Conservation (phyloP, 2,329 filamentous ascomycete species). For the Endocalyx cinctus region DNA sequence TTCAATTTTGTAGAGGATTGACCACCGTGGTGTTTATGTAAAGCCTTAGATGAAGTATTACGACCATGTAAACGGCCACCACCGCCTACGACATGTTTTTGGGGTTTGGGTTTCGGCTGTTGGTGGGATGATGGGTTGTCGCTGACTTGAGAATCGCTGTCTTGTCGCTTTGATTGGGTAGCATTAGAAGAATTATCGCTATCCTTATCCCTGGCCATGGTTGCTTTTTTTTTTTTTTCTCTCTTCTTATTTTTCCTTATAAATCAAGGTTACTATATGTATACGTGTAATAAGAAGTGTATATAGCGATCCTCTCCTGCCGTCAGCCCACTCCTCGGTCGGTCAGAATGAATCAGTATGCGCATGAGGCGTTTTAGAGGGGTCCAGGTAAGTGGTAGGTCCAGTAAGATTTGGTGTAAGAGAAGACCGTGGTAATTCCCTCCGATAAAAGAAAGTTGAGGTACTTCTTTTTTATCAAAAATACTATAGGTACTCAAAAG, state of each 20-base stretch:
- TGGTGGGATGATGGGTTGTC: conserved; percentile 26
- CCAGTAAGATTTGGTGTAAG: no score
- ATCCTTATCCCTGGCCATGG: conserved; percentile 35
- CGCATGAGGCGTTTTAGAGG: no score
- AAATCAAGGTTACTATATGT: no score
- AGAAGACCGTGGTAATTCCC: no score
- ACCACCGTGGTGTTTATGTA: conserved; percentile 39
- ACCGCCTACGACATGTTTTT: conserved; percentile 42
- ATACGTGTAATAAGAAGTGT: no score
- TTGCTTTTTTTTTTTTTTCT: conserved; percentile 14
- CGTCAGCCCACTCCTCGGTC: no score
- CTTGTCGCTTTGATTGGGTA: conserved; percentile 52
- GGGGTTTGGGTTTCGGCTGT: conserved; percentile 28
- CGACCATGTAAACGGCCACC: conserved; percentile 45
- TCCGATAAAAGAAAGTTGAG: no score
- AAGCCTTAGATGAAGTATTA: conserved; percentile 47
- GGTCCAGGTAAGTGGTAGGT: no score
- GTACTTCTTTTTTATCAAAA: no score
- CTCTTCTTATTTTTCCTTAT: conserved; percentile 1
- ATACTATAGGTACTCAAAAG: no score
- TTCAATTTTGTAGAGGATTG: conserved; percentile 34
- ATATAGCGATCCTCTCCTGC: no score
- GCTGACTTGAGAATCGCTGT: conserved; percentile 33
- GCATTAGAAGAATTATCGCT: conserved; percentile 38
- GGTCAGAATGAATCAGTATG: no score